Evolutionary conservation across 495 filamentous ascomycete species (phyloP).

Genomic region (Lophiotrema nucula): DNA sequence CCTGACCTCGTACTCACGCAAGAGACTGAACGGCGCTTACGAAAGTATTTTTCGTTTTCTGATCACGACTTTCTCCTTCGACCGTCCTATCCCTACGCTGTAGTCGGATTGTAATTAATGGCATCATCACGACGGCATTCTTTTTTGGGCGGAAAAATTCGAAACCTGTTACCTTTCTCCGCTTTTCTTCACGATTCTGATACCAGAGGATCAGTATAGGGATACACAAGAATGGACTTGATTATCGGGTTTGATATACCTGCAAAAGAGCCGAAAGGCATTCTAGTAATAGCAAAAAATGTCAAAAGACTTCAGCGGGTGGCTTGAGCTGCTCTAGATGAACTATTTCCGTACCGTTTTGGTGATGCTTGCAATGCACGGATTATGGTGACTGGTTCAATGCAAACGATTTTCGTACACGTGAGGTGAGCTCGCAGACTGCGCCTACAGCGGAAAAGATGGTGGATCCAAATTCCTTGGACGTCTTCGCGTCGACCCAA

Average conservation of each 20-base stretch:
- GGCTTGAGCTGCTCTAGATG: background rate
- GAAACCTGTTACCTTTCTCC: background rate
- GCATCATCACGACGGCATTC: slow-evolving; percentile 11
- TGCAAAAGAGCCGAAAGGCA: background rate
- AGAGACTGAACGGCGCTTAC: no score
- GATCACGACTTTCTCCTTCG: slow-evolving; percentile 12
- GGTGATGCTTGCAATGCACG: background rate
- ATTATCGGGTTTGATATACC: background rate
- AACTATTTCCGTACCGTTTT: background rate
- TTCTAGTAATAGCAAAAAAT: slow-evolving; percentile 8
- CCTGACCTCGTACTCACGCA: no score
- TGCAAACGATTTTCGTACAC: no score
- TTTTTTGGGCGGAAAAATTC: slow-evolving; percentile 4
- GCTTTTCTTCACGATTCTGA: slow-evolving; percentile 14
- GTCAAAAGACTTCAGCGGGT: background rate
- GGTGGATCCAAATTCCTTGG: no score
- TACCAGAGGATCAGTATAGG: slow-evolving; percentile 7
- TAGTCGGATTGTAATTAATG: slow-evolving; percentile 31
- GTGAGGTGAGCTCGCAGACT: no score
- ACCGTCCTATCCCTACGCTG: slow-evolving; percentile 1
- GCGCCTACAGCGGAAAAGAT: no score
- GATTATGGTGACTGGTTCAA: no score
- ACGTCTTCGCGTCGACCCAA: no score
- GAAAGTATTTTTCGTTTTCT: background rate
- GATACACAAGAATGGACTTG: background rate